These are phyloP conservation scores for Bolboschoenus planiculmis DNA, from an alignment of 176 grass and related monocot genomes.

Conservation along the genomic window DNA sequence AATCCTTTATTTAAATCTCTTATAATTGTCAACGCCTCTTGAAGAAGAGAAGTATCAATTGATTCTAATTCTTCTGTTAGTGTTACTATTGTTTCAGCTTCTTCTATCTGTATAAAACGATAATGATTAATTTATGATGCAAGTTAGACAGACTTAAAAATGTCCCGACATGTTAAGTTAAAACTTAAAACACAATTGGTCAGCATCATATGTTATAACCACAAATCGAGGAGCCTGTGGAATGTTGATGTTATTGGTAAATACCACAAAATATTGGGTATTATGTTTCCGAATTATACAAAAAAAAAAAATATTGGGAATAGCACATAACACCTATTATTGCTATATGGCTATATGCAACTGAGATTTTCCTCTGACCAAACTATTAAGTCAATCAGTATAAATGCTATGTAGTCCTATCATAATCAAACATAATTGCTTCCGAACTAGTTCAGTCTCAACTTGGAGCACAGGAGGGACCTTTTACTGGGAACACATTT, in stretches of 20 bases:
- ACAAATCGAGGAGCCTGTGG: not conserved
- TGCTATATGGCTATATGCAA: not conserved
- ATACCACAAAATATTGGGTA: not conserved
- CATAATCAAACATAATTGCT: not conserved
- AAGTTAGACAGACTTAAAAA: not conserved
- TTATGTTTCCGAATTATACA: not conserved
- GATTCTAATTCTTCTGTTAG: slow-evolving; percentile 87
- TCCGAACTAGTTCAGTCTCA: not conserved
- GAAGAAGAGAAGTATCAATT: slow-evolving; percentile 66
- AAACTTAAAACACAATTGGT: not conserved
- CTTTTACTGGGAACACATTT: not conserved
- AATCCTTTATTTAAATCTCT: slow-evolving; percentile 64
- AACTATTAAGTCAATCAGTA: not conserved
- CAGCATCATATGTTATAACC: not conserved
- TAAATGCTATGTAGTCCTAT: not conserved
- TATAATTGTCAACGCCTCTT: slow-evolving; percentile 84
- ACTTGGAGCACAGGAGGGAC: not conserved
- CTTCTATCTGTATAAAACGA: slow-evolving; percentile 62
- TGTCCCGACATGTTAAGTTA: not conserved
- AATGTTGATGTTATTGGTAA: not conserved
- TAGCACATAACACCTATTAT: not conserved
- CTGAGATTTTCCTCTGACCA: not conserved
- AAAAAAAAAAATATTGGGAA: not conserved
- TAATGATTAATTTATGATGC: not conserved
- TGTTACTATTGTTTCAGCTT: slow-evolving; percentile 80